These are phyloP conservation scores for Chrysopogon serrulatus DNA, from an alignment of 176 grass and related monocot genomes.

Conservation along the genomic window DNA sequence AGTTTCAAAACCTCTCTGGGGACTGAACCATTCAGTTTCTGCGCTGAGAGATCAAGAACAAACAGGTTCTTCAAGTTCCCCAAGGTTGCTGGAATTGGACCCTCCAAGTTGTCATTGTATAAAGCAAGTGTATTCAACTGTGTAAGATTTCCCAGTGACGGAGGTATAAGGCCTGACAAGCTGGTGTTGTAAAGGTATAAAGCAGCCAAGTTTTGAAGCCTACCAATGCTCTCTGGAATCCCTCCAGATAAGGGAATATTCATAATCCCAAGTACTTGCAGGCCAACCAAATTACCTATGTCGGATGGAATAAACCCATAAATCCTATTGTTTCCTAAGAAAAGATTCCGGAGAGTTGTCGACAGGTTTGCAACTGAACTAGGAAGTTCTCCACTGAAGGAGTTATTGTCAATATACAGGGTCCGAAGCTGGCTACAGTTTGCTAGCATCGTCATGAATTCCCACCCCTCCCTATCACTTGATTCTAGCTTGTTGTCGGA, in stretches of 20 bases:
- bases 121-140: background rate
- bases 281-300: background rate
- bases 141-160: background rate
- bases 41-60: background rate
- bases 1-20: background rate
- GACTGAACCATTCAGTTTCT: background rate
- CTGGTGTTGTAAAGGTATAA: background rate
- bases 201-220: background rate
- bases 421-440: background rate
- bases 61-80: background rate
- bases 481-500: background rate
- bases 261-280: background rate
- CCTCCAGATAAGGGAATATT: background rate
- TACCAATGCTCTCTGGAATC: constrained; percentile 12
- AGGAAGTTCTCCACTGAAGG: background rate
- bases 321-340: background rate
- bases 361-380: background rate
- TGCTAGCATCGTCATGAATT: background rate
- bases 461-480: background rate
- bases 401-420: background rate
- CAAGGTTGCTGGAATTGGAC: background rate
- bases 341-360: background rate
- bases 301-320: background rate
- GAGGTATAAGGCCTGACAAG: background rate
- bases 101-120: background rate